phyloP scores from a whole-genome alignment of 495 filamentous ascomycete species.

The Podospora pseudocomata region DNA sequence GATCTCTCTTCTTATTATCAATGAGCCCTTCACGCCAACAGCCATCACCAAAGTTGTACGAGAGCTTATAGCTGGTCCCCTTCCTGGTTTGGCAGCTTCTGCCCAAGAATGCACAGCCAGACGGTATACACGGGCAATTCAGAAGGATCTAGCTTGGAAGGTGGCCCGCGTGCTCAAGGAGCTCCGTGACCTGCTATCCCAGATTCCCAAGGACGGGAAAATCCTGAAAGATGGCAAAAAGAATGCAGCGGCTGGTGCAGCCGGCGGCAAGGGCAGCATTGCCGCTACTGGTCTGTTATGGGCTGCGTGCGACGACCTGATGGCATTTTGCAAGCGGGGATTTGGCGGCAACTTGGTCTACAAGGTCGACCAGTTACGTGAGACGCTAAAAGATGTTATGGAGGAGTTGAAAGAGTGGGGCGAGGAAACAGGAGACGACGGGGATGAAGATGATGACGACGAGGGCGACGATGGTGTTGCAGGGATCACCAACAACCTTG shows the following conservation, averaged over 20 bases:
- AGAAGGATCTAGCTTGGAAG: slow-evolving; percentile 51
- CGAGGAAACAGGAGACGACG: slow-evolving; percentile 55
- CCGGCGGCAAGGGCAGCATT: slow-evolving; percentile 51
- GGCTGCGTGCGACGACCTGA: slow-evolving; percentile 69
- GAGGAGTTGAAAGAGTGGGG: slow-evolving; percentile 84
- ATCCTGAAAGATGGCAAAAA: slow-evolving; percentile 41
- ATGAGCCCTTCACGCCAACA: slow-evolving; percentile 74
- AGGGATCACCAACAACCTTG: slow-evolving; percentile 23
- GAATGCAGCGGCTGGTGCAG: slow-evolving; percentile 36
- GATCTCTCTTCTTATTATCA: slow-evolving; percentile 78
- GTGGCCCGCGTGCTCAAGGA: slow-evolving; percentile 47
- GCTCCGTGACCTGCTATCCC: slow-evolving; percentile 39
- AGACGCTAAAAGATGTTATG: slow-evolving; percentile 73
- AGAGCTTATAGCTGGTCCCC: slow-evolving; percentile 59
- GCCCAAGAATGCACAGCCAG: slow-evolving; percentile 58
- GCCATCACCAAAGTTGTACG: slow-evolving; percentile 65
- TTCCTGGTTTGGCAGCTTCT: slow-evolving; percentile 68
- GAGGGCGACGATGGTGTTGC: slow-evolving; percentile 33
- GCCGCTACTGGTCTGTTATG: slow-evolving; percentile 59
- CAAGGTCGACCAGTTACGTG: slow-evolving; percentile 63
- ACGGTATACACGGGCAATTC: slow-evolving; percentile 56
- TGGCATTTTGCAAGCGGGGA: slow-evolving; percentile 59
- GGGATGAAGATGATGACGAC: slow-evolving; percentile 43
- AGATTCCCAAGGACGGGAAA: slow-evolving; percentile 47
- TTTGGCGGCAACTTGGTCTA: slow-evolving; percentile 58